These are phyloP conservation scores for Nannizziopsis arthrosporioides DNA, from an alignment of 2,329 filamentous ascomycete species.

Conservation along the genomic window DNA sequence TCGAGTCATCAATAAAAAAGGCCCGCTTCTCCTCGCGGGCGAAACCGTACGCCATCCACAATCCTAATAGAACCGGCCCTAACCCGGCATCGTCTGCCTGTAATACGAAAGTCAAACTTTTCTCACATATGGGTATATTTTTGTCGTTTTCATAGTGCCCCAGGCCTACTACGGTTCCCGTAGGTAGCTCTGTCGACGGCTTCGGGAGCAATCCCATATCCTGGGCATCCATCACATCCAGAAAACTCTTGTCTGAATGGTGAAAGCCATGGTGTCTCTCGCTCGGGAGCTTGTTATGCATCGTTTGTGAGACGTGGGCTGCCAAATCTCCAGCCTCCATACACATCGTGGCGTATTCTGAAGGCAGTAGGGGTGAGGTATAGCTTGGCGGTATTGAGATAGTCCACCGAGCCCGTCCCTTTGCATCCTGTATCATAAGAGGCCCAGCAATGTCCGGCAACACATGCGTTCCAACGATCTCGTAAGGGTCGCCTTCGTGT, in stretches of 20 bases:
- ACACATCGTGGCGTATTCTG: constrained; percentile 60
- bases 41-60: constrained; percentile 77
- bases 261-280: constrained; percentile 42
- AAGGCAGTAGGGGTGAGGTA: constrained; percentile 54
- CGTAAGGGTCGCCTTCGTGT: constrained; percentile 24
- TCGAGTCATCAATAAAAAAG: constrained; percentile 76
- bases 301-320: constrained; percentile 44
- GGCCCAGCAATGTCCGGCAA: constrained; percentile 64
- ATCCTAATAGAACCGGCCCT: constrained; percentile 60
- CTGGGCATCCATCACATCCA: constrained; percentile 65
- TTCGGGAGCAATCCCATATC: constrained; percentile 48
- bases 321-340: constrained; percentile 55
- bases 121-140: constrained; percentile 48
- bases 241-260: constrained; percentile 53
- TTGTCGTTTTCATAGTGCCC: constrained; percentile 16
- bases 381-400: constrained; percentile 60
- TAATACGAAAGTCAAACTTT: constrained; percentile 64
- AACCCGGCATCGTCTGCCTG: constrained; percentile 64
- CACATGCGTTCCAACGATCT: constrained; percentile 44
- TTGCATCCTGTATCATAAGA: constrained; percentile 54
- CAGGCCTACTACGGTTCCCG: constrained; percentile 27
- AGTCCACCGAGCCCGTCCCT: constrained; percentile 62
- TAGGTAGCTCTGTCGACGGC: neutral
- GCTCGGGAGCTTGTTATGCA: constrained; percentile 23
- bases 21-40: constrained; percentile 60